Percentiles rank a stretch among this genome's conserved stretches.
Evolutionary conservation across 2,329 filamentous ascomycete genomes (phyloP).

Genomic region (Fusarium newnesense): DNA sequence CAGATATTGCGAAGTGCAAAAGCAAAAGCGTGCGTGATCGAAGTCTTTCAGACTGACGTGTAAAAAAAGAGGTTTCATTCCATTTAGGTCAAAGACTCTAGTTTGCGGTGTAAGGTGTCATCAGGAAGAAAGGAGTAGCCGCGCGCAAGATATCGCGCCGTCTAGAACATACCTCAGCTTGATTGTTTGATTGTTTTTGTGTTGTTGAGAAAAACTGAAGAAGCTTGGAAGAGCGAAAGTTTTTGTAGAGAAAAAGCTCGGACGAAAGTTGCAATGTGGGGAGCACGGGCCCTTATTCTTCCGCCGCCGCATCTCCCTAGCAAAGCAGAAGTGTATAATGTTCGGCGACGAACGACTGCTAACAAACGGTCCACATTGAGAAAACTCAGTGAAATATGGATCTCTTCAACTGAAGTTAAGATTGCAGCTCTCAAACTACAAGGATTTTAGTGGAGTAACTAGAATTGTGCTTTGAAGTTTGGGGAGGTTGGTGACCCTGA

Average conservation of each 20-base stretch:
- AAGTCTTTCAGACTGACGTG: constrained; percentile 88
- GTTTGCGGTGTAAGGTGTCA: constrained; percentile 90
- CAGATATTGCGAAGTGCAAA: constrained; percentile 13
- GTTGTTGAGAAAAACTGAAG: constrained; percentile 34
- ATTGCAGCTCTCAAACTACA: background rate
- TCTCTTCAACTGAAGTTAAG: background rate
- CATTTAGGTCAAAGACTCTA: constrained; percentile 94
- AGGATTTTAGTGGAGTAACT: background rate
- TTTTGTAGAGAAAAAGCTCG: constrained; percentile 44
- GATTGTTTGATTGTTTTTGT: constrained; percentile 30
- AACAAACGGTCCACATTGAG: constrained; percentile 16
- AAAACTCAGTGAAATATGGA: constrained; percentile 30
- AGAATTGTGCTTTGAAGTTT: background rate
- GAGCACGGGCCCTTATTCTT: constrained; percentile 26
- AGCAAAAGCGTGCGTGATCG: constrained; percentile 33
- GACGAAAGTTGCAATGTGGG: constrained; percentile 41
- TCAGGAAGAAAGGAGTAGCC: constrained; percentile 62
- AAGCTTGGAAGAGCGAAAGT: constrained; percentile 30
- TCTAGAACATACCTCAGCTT: constrained; percentile 42
- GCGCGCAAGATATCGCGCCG: constrained; percentile 18
- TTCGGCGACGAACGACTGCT: constrained; percentile 18
- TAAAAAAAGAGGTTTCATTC: constrained; percentile 83
- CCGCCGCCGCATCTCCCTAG: constrained; percentile 11
- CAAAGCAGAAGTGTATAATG: constrained; percentile 12
- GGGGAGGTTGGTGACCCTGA: background rate